Evolutionary conservation across 495 filamentous ascomycete species (phyloP), one percentile per base, ranked within the genome.

Genomic region (Terfezia boudieri): DNA sequence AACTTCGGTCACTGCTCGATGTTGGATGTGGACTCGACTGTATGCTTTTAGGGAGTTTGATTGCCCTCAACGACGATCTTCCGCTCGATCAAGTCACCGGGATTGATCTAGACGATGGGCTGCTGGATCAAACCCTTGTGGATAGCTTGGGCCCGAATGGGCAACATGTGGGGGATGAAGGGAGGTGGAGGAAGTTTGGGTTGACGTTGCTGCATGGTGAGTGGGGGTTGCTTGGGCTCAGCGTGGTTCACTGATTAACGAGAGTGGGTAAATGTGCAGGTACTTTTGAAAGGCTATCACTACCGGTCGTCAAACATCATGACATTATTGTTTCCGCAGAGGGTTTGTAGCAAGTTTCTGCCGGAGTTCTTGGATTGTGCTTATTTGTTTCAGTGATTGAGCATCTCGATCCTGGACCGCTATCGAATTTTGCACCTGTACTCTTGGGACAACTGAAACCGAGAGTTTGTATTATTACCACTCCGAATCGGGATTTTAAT

Each of bases 401-500:
- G 41, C 63, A 65, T 53, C 52, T 65, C 3, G 63, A 65, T 41
- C 63, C 63, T 8, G 23, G 46, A 35, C 63, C 63, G 1, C 53
- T 65, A 9, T 48, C 55, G 3, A 50, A 57, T 8, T 65, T 56
- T 52, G 59, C 62, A 4, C 49, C 51, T n/a, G 53, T 58, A 6
- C 36, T 65, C 5, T 49, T 65, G 1, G 63, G 63, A 22, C 52
- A 56, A 46, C 55, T 65, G 53, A 58, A 54, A 36, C 63, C 63
- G 2, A 60, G 61, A 16, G 50, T 65, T 23, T 64, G 57, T 46
- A 55, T 65, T 9, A 55, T 65, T 12, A 65, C 63, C 8, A 65
- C 63, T 1, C 63, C 63, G 10, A 65, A 65, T 36, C 38, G 63
- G 12, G 62, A 65, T 9, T 65, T 65, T 37, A 65, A 65, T 41